Evolutionary conservation across 345 rosid species (phyloP).

Genomic region (Clarkia xantiana): DNA sequence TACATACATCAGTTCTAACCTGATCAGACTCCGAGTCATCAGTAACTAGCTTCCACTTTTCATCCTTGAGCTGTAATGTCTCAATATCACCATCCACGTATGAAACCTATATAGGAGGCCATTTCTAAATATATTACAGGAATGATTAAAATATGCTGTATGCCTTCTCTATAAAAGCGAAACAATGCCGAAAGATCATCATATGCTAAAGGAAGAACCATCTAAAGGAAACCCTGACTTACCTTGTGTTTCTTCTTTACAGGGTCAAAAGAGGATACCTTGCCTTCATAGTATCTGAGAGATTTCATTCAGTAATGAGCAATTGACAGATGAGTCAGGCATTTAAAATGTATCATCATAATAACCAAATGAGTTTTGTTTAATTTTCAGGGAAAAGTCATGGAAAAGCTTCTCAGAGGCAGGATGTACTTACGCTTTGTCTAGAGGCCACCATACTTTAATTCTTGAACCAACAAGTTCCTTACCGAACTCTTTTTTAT

Average conservation of each 20-base stretch:
- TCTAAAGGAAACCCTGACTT: conserved; percentile 7
- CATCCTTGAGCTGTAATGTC: conserved; percentile 31
- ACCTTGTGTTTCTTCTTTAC: conserved; percentile 67
- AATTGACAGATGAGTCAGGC: neutral
- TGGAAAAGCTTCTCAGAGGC: no score
- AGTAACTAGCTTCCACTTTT: conserved; percentile 41
- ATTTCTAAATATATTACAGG: neutral
- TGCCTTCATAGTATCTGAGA: conserved; percentile 71
- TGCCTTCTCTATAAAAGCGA: no score
- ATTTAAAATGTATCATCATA: no score
- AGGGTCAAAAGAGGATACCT: conserved; percentile 39
- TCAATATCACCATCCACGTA: conserved; percentile 80
- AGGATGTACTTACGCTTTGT: conserved; percentile 12
- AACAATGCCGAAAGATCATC: no score
- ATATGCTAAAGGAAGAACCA: neutral
- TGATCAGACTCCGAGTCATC: conserved; percentile 17
- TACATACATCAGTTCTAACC: neutral
- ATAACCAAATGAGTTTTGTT: no score
- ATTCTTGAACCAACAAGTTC: conserved; percentile 58
- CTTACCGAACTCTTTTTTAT: conserved; percentile 21
- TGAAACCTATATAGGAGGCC: conserved; percentile 26
- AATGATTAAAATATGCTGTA: neutral
- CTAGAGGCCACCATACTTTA: conserved; percentile 90
- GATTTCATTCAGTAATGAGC: conserved; percentile 1
- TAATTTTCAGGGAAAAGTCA: no score